Evolutionary conservation across 2,329 filamentous ascomycete genomes (phyloP).

Genomic region (Coniochaeta hoffmannii): DNA sequence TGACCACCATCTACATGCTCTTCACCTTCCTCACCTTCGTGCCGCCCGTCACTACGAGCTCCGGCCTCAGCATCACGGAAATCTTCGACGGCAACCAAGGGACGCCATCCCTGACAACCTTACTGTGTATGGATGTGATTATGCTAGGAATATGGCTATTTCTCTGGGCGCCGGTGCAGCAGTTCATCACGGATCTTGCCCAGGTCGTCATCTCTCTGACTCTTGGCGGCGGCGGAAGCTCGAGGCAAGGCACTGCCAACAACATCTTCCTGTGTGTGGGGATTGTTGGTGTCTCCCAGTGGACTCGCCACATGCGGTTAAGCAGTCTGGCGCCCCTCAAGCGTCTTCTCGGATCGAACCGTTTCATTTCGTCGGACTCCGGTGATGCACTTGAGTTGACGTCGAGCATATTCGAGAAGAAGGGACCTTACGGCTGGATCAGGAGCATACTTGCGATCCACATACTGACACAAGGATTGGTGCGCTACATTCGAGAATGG

Average conservation of each 20-base stretch:
- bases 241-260: slow-evolving; percentile 60
- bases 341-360: slow-evolving; percentile 19
- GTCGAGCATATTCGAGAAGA: slow-evolving; percentile 44
- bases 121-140: slow-evolving; percentile 75
- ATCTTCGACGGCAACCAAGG: slow-evolving; percentile 84
- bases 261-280: slow-evolving; percentile 65
- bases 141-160: slow-evolving; percentile 82
- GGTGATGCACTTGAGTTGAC: slow-evolving; percentile 41
- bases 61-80: slow-evolving; percentile 77
- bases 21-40: slow-evolving; percentile 93
- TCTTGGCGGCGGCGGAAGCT: slow-evolving; percentile 71
- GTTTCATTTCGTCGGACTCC: slow-evolving; percentile 30
- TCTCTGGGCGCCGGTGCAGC: slow-evolving; percentile 79
- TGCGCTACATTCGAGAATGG: slow-evolving; percentile 64
- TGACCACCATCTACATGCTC: slow-evolving; percentile 83
- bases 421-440: slow-evolving; percentile 56
- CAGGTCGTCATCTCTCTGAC: slow-evolving; percentile 92
- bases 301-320: slow-evolving; percentile 34
- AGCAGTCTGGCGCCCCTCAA: slow-evolving; percentile 37
- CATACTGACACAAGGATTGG: slow-evolving; percentile 65
- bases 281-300: slow-evolving; percentile 54
- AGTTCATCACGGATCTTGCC: slow-evolving; percentile 80
- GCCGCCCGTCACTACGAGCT: slow-evolving; percentile 69
- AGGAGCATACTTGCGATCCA: slow-evolving; percentile 66
- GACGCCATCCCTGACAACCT: slow-evolving; percentile 77